Evolutionary conservation across 352 stramenopile genomes (phyloP), one percentile per base, ranked within the genome.

Genomic region (Phytophthora sojae): DNA sequence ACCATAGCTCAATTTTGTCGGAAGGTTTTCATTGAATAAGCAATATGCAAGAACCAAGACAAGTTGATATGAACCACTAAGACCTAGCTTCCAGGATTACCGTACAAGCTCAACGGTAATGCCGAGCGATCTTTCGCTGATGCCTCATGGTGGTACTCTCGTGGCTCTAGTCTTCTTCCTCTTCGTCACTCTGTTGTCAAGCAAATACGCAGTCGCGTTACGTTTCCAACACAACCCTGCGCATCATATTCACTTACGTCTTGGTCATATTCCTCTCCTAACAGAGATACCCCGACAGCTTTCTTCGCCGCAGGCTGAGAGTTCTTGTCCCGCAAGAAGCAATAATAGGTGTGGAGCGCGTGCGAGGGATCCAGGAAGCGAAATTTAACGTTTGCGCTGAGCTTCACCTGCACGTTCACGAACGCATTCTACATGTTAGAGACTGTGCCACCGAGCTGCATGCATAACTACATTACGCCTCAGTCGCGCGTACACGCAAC

Each of bases 341-440:
- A 80, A 60, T 85, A 86, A 64, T 87, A 89, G 19, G 23, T 64
- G 47, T 87, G 67, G 17, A 87, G 70, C 6, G 44, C 45, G 29
- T 83, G 73, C 19, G 64, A 67, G 2, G 69, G 23, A 32, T 67
- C 35, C 21, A 89, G 59, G 54, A 89, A 89, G 0, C 67, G 59
- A 57, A 87, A 87, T 57, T 64, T 75, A 19, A 52, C n/a, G 50
- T 77, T 79, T 50, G 56, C 50, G 26, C 67, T 61, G 30, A 85
- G 71, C 50, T 84, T 84, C 0, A 85, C 74, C 79, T 87, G 58
- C 4, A 35, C 61, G 47, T 3, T 55, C 30, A 64, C 12, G 52
- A 42, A 4, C 35, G 11, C 9, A 42, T 14, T 42, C 35, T 0
- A 42, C 26, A 30, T 30, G 26, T 42, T 42, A 17, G 35, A 8